A percentile compares a stretch with the other conserved stretches of the same genome.
Evolutionary conservation across 2,329 filamentous ascomycete genomes (phyloP).

Genomic region (Zelopaecilomyces penicillatus): DNA sequence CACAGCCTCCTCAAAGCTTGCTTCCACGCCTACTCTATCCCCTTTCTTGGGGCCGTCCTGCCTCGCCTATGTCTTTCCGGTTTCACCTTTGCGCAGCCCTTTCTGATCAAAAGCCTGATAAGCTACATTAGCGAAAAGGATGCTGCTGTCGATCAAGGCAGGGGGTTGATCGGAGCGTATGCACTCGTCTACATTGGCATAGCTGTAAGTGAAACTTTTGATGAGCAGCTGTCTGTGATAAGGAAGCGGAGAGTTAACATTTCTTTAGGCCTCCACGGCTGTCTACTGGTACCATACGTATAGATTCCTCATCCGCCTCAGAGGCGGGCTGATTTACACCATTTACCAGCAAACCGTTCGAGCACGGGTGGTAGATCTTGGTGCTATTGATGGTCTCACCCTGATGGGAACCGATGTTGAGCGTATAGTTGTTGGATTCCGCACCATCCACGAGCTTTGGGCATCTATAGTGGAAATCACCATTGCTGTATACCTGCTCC

Average conservation of each 20-base stretch:
- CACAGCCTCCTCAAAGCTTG: slow-evolving; percentile 12
- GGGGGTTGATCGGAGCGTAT: slow-evolving; percentile 22
- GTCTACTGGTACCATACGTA: slow-evolving; percentile 17
- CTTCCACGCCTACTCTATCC: slow-evolving; percentile 9
- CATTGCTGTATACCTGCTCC: slow-evolving; percentile 21
- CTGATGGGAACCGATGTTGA: slow-evolving; percentile 27
- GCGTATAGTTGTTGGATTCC: slow-evolving; percentile 17
- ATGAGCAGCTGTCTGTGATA: background rate
- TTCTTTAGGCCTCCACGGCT: slow-evolving; percentile 11
- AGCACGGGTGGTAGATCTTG: slow-evolving; percentile 14
- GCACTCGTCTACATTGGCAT: slow-evolving; percentile 23
- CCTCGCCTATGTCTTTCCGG: slow-evolving; percentile 16
- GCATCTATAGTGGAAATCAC: slow-evolving; percentile 18
- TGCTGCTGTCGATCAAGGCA: slow-evolving; percentile 13
- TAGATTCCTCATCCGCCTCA: slow-evolving; percentile 15
- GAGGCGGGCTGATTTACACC: slow-evolving; percentile 16
- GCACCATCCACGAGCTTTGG: slow-evolving; percentile 21
- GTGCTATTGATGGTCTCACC: slow-evolving; percentile 20
- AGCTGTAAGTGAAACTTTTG: slow-evolving; percentile 12
- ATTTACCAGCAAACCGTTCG: slow-evolving; percentile 17
- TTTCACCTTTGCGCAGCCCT: slow-evolving; percentile 21
- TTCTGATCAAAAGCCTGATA: slow-evolving; percentile 19
- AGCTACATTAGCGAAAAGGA: slow-evolving; percentile 10
- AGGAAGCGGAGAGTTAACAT: background rate
- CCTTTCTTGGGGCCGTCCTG: slow-evolving; percentile 12